phyloP scores from a whole-genome alignment of 1,284 basidiomycete species.

The Ceratobasidium sp. region DNA sequence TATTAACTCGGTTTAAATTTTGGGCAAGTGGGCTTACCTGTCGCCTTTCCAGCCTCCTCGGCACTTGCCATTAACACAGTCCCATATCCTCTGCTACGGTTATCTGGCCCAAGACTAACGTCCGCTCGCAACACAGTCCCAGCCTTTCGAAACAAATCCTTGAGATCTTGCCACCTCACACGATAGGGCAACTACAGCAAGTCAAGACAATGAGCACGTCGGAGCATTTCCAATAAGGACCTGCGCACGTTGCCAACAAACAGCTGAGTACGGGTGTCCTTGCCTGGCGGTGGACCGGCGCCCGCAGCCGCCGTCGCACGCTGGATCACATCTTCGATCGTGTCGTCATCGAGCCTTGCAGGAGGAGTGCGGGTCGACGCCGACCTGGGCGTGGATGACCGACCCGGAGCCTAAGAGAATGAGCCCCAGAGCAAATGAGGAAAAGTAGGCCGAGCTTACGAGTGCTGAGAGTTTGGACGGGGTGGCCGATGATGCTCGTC shows the following conservation, averaged over 20 bases:
- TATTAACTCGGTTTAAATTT: too few species aligned
- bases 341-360: slow-evolving; percentile 39
- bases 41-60: slow-evolving; percentile 90
- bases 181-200: slow-evolving; percentile 81
- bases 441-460: background rate
- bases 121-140: slow-evolving; percentile 96
- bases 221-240: slow-evolving; percentile 38
- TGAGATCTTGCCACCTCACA: slow-evolving; percentile 97
- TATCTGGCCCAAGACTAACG: slow-evolving; percentile 91
- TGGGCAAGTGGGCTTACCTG: slow-evolving; percentile 60
- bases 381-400: slow-evolving; percentile 38
- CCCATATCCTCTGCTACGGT: slow-evolving; percentile 91
- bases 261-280: slow-evolving; percentile 89
- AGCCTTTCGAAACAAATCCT: slow-evolving; percentile 94
- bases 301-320: slow-evolving; percentile 73
- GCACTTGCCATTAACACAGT: slow-evolving; percentile 91
- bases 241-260: slow-evolving; percentile 86
- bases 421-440: background rate
- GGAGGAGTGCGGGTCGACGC: slow-evolving; percentile 24
- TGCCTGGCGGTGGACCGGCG: slow-evolving; percentile 59
- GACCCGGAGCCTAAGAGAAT: background rate
- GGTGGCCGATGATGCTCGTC: slow-evolving; percentile 33
- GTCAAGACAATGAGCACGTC: slow-evolving; percentile 9
- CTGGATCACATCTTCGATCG: slow-evolving; percentile 82
- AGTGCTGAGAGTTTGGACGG: slow-evolving; percentile 31